Base-by-base conservation (phyloP, 495 filamentous ascomycete genomes). In the Tuber umbilicatum region DNA sequence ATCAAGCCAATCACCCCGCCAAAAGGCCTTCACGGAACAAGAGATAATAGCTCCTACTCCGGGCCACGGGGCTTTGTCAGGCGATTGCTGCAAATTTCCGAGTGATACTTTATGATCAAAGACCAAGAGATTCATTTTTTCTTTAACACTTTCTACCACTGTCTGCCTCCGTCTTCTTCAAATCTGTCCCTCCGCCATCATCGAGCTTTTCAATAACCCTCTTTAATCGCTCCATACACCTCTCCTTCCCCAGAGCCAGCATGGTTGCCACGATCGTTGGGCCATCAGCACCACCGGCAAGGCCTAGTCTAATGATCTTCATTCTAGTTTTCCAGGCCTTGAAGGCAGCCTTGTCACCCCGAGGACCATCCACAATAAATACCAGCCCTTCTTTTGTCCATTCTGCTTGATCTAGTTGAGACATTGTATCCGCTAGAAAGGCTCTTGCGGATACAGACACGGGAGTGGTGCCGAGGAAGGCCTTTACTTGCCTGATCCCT, bases 261-360 rank as follows among this genome's bases (percentile, higher is more conserved):
- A 96, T 89, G 23, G 85, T 88, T 41, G 86, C 83, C 0, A 86
- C 85, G 35, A 91, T 83, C 2, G 85, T 80, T 19, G 91, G 90
- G 0, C 93, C 93, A 5, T 87, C 83, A 16, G 84, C 83, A 14
- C 86, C 87, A 27, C 84, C 90, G 0, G 85, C 81, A 42, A 94
- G 70, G 1, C 89, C 89, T 89, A 92, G 91, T 69, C 93, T 88
- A 72, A 94, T 83, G 75, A 90, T 88, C 64, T 84, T 86, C 78
- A 87, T 86, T 78, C 84, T 85, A 27, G 78, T 70, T 75, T 82
- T 40, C 80, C 82, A 70, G 39, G 55, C 42, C 68, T 76, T 16
- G 50, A 60, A 14, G 10, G 55, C 55, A 27, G 55, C 74, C 43
- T 76, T 42, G 47, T 75, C 72, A 50, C 81, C 39, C 41, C 79